Percentiles rank a stretch among this genome's conserved stretches.
phyloP scores from a whole-genome alignment of 495 filamentous ascomycete species.

The Aspergillus egyptiacus region DNA sequence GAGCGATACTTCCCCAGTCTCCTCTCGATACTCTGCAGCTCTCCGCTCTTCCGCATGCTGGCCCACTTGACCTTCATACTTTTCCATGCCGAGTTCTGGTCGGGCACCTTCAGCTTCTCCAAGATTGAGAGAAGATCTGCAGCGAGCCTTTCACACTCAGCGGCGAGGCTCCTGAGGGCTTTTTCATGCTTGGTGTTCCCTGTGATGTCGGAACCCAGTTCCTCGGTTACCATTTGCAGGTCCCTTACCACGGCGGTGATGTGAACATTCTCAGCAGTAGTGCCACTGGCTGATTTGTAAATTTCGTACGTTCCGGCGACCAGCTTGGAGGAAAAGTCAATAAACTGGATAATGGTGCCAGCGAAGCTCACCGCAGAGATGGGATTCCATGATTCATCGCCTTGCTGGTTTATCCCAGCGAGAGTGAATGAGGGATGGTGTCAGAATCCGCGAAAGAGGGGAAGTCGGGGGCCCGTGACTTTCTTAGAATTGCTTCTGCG shows the following conservation, averaged over 20 bases:
- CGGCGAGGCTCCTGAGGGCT: not conserved
- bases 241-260: not conserved
- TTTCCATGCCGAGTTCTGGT: not conserved
- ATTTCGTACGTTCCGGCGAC: conserved; percentile 23
- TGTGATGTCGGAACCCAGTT: not conserved
- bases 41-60: not conserved
- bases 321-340: conserved; percentile 32
- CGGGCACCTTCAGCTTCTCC: not conserved
- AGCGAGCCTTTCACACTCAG: not conserved
- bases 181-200: not conserved
- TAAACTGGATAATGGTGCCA: conserved; percentile 30
- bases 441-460: not conserved
- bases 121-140: not conserved
- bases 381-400: conserved; percentile 27
- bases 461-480: no score
- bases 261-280: conserved; percentile 17
- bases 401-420: not conserved
- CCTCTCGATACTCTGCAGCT: not conserved
- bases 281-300: conserved; percentile 20
- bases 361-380: conserved; percentile 34
- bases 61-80: not conserved
- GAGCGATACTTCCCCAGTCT: not conserved
- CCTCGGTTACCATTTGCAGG: not conserved
- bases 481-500: no score
- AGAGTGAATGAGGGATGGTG: no score